A percentile compares a stretch with the other conserved stretches of the same genome.
phyloP scores from a whole-genome alignment of 768 basidiomycete genomes.

The Tylopilus felleus region DNA sequence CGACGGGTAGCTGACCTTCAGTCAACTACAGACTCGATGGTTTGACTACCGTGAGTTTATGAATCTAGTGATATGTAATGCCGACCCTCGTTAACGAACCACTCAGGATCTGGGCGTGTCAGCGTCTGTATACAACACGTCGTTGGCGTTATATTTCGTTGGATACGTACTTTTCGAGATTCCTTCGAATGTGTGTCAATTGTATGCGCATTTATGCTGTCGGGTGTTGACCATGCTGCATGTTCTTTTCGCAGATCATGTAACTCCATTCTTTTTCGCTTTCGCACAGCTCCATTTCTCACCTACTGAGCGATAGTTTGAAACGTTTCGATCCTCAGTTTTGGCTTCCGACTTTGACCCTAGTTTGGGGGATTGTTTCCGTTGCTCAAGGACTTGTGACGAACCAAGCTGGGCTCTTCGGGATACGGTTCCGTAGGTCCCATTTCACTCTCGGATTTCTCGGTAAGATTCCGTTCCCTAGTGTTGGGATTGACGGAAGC shows the following conservation, averaged over 20 bases:
- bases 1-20: neutral
- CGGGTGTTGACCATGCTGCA: neutral
- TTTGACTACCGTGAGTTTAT: constrained; percentile 39
- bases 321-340: constrained; percentile 58
- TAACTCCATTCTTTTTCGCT: constrained; percentile 15
- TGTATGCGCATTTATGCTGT: neutral
- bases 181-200: constrained; percentile 47
- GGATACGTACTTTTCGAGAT: constrained; percentile 61
- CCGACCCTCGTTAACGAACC: neutral
- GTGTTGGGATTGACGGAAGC: constrained; percentile 59
- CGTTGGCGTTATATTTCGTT: constrained; percentile 57
- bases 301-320: constrained; percentile 34
- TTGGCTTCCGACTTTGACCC: constrained; percentile 59
- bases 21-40: constrained; percentile 45
- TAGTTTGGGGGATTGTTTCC: constrained; percentile 56
- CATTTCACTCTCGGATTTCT: neutral
- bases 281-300: neutral
- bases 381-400: constrained; percentile 53
- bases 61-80: neutral
- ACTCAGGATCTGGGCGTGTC: constrained; percentile 49
- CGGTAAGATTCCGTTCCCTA: constrained; percentile 16
- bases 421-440: constrained; percentile 49
- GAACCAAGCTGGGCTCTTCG: constrained; percentile 51
- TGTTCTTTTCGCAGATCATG: constrained; percentile 19
- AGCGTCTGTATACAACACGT: constrained; percentile 52